Conservation (phyloP, 306 rosid species). For the Gastrolobium villosum region DNA sequence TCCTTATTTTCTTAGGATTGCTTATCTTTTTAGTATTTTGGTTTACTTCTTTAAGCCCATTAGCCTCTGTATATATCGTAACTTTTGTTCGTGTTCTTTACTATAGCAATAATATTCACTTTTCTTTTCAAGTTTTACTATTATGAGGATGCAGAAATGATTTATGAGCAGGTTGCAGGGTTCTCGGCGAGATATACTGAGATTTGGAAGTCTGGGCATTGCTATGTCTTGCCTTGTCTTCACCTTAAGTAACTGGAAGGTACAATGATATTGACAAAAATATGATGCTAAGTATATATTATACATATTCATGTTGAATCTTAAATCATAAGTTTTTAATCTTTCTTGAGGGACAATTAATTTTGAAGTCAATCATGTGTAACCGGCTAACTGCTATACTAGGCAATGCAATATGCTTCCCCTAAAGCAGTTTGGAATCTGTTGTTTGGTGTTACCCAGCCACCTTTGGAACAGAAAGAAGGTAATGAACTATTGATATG, state of each 20-base stretch:
- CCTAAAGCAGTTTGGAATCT: constrained; percentile 91
- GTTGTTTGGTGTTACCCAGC: constrained; percentile 77
- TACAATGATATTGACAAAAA: constrained; percentile 49
- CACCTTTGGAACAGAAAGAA: constrained; percentile 68
- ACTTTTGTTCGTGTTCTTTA: too few species aligned
- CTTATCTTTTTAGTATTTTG: too few species aligned
- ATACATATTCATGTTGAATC: constrained; percentile 16
- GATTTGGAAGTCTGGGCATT: constrained; percentile 93
- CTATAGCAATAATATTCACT: too few species aligned
- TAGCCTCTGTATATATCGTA: too few species aligned
- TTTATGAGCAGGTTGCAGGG: constrained; percentile 97
- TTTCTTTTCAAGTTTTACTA: constrained; percentile 19
- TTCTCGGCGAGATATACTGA: constrained; percentile 86
- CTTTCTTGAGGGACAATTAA: constrained; percentile 28
- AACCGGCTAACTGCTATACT: constrained; percentile 37
- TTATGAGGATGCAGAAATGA: constrained; percentile 71
- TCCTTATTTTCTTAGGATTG: too few species aligned
- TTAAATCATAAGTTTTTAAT: constrained; percentile 1
- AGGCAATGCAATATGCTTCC: constrained; percentile 96
- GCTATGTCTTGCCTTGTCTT: constrained; percentile 87
- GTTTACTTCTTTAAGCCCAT: too few species aligned
- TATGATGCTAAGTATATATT: constrained; percentile 11
- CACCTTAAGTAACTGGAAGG: constrained; percentile 90
- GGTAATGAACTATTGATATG: constrained; percentile 55
- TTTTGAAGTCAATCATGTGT: constrained; percentile 21